These are phyloP conservation scores for Ruellia speciosa DNA, from an alignment of 305 asterid species.

Conservation along the genomic window DNA sequence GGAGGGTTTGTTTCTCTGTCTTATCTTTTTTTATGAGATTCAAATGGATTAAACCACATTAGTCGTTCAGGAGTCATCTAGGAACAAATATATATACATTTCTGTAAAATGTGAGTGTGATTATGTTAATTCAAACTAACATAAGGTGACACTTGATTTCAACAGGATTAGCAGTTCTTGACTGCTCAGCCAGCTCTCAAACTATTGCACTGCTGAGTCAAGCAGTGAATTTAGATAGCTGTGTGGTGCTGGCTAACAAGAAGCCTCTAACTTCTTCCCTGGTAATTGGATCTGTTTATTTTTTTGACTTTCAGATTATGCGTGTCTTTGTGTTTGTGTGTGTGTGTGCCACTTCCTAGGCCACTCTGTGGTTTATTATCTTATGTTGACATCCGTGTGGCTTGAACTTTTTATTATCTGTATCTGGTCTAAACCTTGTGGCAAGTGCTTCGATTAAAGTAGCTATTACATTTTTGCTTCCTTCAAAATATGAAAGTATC, in stretches of 20 bases:
- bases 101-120: too few relatives aligned
- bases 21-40: too few relatives aligned
- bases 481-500: not conserved
- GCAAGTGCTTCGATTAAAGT: too few relatives aligned
- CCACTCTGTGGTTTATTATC: too few relatives aligned
- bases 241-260: conserved; percentile 89
- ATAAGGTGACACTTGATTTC: conserved; percentile 18
- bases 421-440: too few relatives aligned
- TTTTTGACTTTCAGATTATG: not conserved
- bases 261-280: conserved; percentile 74
- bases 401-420: too few relatives aligned
- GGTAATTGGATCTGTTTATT: conserved; percentile 32
- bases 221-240: conserved; percentile 49
- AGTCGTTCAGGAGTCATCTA: too few relatives aligned
- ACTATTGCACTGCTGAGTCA: conserved; percentile 47
- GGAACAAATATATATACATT: too few relatives aligned
- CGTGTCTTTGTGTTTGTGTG: not conserved
- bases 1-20: too few relatives aligned
- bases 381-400: too few relatives aligned
- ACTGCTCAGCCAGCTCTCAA: conserved; percentile 91
- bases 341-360: not conserved
- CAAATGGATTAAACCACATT: too few relatives aligned
- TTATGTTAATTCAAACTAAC: conserved; percentile 14
- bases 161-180: conserved; percentile 69
- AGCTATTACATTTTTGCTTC: too few relatives aligned